Percentiles rank a stretch among this genome's conserved stretches.
Evolutionary conservation across 129 eudicot species (phyloP).

Genomic region (Flaveria trinervia): DNA sequence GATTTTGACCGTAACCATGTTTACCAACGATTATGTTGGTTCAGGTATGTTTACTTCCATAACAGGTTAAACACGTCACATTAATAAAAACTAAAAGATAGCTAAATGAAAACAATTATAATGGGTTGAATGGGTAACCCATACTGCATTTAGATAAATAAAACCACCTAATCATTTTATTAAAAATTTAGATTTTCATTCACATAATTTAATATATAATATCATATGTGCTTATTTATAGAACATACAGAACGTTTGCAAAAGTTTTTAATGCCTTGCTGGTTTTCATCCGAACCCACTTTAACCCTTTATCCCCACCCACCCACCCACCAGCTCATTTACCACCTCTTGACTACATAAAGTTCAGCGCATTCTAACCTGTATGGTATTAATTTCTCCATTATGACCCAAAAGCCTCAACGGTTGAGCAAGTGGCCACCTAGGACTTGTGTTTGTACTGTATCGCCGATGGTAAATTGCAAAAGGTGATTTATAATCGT

Average conservation of each 20-base stretch:
- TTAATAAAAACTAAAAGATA: background rate
- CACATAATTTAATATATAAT: background rate
- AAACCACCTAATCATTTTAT: background rate
- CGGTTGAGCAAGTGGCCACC: constrained; percentile 99
- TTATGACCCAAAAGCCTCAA: constrained; percentile 99
- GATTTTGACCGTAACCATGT: background rate
- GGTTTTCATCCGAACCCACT: background rate
- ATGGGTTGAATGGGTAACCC: background rate
- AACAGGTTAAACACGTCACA: background rate
- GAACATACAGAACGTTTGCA: background rate
- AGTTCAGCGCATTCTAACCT: constrained; percentile 50
- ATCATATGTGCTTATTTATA: background rate
- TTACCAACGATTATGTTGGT: background rate
- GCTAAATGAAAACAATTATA: background rate
- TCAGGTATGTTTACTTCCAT: background rate
- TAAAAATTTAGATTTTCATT: background rate
- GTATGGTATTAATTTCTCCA: constrained; percentile 99
- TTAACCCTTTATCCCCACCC: background rate
- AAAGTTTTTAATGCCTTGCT: background rate
- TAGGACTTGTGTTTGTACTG: constrained; percentile 98
- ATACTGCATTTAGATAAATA: background rate
- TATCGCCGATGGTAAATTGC: constrained; percentile 95
- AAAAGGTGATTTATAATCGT: constrained; percentile 75
- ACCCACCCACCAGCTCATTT: background rate
- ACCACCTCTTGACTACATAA: constrained; percentile 10